Percentiles rank a stretch among this genome's conserved stretches.
Evolutionary conservation across 208 protist genomes (phyloP).

Genomic region (Phytomonas sp.): DNA sequence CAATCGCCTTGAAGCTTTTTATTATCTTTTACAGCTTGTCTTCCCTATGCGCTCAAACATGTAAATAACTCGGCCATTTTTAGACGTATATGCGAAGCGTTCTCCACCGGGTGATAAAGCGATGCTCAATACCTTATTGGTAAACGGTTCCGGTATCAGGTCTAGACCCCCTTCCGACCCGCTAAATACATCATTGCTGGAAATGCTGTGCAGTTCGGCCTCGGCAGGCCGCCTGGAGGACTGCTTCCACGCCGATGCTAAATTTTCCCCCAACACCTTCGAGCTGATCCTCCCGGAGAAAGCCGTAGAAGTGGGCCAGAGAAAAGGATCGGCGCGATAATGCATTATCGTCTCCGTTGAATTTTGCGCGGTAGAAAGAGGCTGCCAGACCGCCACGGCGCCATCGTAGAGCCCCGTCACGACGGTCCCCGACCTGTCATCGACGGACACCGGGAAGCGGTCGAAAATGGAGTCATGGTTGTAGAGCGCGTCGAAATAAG

Average conservation of each 20-base stretch:
- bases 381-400: slow-evolving; percentile 81
- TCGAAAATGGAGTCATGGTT: slow-evolving; percentile 84
- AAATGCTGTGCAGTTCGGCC: background rate
- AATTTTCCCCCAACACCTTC: slow-evolving; percentile 35
- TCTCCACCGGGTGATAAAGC: slow-evolving; percentile 77
- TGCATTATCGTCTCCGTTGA: slow-evolving; percentile 32
- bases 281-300: slow-evolving; percentile 24
- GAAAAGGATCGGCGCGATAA: slow-evolving; percentile 57
- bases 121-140: slow-evolving; percentile 64
- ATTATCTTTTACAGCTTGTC: slow-evolving; percentile 1
- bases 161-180: background rate
- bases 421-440: slow-evolving; percentile 64
- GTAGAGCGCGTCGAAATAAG: slow-evolving; percentile 68
- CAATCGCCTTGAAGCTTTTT: background rate
- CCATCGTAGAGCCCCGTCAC: slow-evolving; percentile 82
- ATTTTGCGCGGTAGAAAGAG: slow-evolving; percentile 24
- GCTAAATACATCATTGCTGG: background rate
- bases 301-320: slow-evolving; percentile 18
- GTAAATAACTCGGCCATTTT: slow-evolving; percentile 60
- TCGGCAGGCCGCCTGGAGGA: background rate
- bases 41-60: slow-evolving; percentile 50
- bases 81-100: slow-evolving; percentile 68
- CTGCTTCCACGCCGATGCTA: slow-evolving; percentile 32
- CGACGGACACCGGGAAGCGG: slow-evolving; percentile 69
- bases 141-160: slow-evolving; percentile 56